A percentile compares a stretch with the other conserved stretches of the same genome.
Evolutionary conservation across 2,329 filamentous ascomycete genomes (phyloP).

Genomic region (Daldinia sp.): DNA sequence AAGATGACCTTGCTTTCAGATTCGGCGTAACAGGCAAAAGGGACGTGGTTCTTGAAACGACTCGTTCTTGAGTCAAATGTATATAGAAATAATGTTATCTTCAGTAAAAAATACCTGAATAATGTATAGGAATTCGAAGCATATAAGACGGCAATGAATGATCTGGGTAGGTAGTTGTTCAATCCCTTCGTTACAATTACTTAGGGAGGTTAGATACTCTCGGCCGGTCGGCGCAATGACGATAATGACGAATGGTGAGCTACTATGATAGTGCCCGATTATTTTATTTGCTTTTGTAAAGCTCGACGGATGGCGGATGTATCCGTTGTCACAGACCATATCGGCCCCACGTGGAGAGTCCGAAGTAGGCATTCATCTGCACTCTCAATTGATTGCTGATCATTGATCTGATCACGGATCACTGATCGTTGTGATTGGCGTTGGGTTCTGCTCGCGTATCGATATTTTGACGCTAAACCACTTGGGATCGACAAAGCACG

Average conservation of each 20-base stretch:
- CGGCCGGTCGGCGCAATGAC: background rate
- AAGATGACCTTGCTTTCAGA: background rate
- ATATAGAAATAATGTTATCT: background rate
- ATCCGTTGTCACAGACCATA: slow-evolving; percentile 21
- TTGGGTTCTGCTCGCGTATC: slow-evolving; percentile 39
- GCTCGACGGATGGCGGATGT: slow-evolving; percentile 24
- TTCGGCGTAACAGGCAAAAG: background rate
- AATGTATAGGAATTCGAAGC: background rate
- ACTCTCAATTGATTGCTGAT: slow-evolving; percentile 17
- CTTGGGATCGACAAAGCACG: slow-evolving; percentile 19
- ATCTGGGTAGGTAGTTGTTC: too few species aligned
- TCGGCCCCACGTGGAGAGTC: slow-evolving; percentile 29
- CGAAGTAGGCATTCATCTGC: slow-evolving; percentile 27
- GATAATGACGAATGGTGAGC: background rate
- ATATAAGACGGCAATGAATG: background rate
- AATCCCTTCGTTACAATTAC: too few species aligned
- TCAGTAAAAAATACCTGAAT: background rate
- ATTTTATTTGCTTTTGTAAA: background rate
- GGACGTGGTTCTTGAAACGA: background rate
- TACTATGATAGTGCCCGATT: background rate
- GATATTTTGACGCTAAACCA: slow-evolving; percentile 30
- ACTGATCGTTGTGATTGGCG: slow-evolving; percentile 30
- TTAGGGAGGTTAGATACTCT: too few species aligned
- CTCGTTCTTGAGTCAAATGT: background rate
- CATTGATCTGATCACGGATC: slow-evolving; percentile 4